Evolutionary conservation across 345 rosid species (phyloP).

Genomic region (Sisymbrium irio): DNA sequence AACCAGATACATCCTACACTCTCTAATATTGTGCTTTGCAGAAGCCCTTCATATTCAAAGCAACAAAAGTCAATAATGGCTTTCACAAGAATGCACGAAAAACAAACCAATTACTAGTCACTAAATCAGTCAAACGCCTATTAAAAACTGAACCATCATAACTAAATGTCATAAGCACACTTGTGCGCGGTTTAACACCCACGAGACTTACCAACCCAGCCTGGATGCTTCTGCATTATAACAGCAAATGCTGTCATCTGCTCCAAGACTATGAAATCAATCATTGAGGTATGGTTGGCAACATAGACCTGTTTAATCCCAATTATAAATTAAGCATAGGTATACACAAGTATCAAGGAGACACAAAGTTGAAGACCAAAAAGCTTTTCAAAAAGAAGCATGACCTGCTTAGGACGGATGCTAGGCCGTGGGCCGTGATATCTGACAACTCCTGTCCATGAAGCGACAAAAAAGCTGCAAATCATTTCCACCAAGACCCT

Average conservation of each 20-base stretch:
- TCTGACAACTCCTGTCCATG: constrained; percentile 97
- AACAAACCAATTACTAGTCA: neutral
- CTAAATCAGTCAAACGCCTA: neutral
- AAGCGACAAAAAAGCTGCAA: constrained; percentile 98
- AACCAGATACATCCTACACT: constrained; percentile 98
- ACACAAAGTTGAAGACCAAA: neutral
- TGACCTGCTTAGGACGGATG: constrained; percentile 92
- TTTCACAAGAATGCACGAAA: constrained; percentile 5
- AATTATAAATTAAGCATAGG: constrained; percentile 12
- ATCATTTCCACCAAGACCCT: constrained; percentile 95
- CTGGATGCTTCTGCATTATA: constrained; percentile 99
- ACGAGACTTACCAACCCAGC: constrained; percentile 94
- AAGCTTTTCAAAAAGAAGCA: neutral
- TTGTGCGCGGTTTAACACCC: neutral
- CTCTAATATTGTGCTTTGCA: constrained; percentile 97
- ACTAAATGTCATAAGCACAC: neutral
- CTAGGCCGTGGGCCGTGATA: constrained; percentile 99
- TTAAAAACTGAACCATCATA: neutral
- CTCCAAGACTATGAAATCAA: constrained; percentile 90
- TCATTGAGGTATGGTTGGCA: constrained; percentile 99
- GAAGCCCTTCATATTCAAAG: constrained; percentile 55
- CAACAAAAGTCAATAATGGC: constrained; percentile 24
- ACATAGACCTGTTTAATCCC: constrained; percentile 73
- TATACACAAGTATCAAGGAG: neutral
- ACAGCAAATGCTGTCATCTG: constrained; percentile 99